Evolutionary conservation across 345 rosid genomes (phyloP), one percentile per base, ranked within the genome.

Genomic region (Garcia nutans): DNA sequence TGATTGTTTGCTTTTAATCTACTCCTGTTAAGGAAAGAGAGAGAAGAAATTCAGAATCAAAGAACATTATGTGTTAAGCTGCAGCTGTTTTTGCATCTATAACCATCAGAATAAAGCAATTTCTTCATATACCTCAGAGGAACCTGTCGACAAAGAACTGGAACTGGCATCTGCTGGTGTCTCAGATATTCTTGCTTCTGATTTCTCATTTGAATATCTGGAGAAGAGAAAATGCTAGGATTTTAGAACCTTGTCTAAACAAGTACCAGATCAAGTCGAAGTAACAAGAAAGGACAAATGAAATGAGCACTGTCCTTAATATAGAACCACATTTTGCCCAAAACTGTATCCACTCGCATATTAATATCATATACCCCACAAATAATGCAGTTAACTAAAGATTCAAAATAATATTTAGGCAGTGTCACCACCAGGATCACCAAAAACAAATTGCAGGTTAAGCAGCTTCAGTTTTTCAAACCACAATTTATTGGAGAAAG

Each of bases 131-230:
- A 95, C 97, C 94, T 90, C 75, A 1, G 83, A 76, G 75, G 85
- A 81, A 65, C 77, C 79, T 57, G 49, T 26, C 23, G 80, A 75
- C 61, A 77, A 62, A 61, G 88, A 70, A 79, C 66, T 73, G 33
- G 85, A 74, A 71, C 74, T 37, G 22, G 76, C 86, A 71, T 91
- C 94, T 24, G 76, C 81, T 68, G 88, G 84, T 16, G 85, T 78
- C 54, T 90, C 92, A 0, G 87, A 71, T 54, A 83, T 86, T 76
- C 97, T 87, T 56, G 94, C 90, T 89, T 95, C 97, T 54, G 97
- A 91, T 79, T 93, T 91, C 83, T 95, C 97, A n/a, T 95, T 95
- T 17, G 99, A 93, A 79, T 88, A 89, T 49, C 98, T 92, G 64
- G 11, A 31, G 72, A 74, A 73, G 56, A 71, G 24, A 42, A 41